Evolutionary conservation across 1,284 basidiomycete species (phyloP), one percentile per base, ranked within the genome.

Genomic region (Somion occarium): DNA sequence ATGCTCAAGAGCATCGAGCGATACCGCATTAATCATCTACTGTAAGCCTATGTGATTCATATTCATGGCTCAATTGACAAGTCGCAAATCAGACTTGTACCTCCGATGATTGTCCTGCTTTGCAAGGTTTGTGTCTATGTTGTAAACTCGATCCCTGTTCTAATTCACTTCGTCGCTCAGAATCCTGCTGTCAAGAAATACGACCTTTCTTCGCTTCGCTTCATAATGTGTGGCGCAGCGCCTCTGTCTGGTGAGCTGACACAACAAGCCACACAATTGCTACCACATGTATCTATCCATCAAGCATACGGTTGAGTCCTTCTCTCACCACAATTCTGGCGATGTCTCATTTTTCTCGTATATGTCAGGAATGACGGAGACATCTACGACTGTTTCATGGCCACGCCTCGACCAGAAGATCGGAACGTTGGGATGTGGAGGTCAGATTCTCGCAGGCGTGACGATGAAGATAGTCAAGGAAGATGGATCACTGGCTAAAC

Each of bases 181-280:
- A 80, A 87, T 64, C 82, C 87, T 20, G 78, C 74, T 12, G 74
- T 78, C 23, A 79, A 83, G 60, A 74, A 85, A 38, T 85, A 85
- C 60, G 78, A 91, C 58, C 70, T 94, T 22, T 76, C 73, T 43
- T 69, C 74, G 47, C 65, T 93, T 44, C 72, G 80, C 51, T 70
- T 77, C 60, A 73, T 82, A 54, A 77, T 89, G 70, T 73, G 73
- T 44, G 86, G 88, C 22, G 91, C 88, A 0, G 89, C 89, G 0
- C 89, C 89, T 2, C 69, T 92, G 3, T 83, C 85, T 2, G 69
- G 75, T 15, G 88, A 88, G 60, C 72, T 88, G 25, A 82, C 76
- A 49, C 55, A 71, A 34, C 74, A 81, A 56, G 65, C 88, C 27
- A 66, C 76, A 41, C 67, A 73, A 30, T 61, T 83, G 37, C 66